Evolutionary conservation across 148 eudicot genomes (phyloP).

Genomic region (Fallopia convolvulus): DNA sequence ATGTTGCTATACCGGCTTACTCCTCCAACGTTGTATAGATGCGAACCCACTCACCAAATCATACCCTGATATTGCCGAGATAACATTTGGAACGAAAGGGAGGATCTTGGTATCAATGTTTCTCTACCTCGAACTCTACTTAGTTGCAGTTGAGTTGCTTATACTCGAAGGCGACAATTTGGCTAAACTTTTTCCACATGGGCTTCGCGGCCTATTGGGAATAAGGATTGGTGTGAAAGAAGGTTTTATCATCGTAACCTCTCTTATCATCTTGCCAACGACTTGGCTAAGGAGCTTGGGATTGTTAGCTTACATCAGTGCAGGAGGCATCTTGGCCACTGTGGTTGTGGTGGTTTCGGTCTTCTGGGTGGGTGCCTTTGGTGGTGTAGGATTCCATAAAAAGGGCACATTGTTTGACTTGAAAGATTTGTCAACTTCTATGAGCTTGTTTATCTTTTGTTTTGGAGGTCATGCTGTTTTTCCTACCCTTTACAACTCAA

Average conservation of each 20-base stretch:
- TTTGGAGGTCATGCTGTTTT: conserved; percentile 58
- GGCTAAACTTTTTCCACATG: conserved; percentile 25
- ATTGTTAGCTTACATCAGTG: conserved; percentile 43
- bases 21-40: conserved; percentile 36
- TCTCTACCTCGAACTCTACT: conserved; percentile 33
- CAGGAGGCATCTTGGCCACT: conserved; percentile 40
- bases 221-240: background rate
- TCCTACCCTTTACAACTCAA: conserved; percentile 48
- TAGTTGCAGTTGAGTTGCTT: conserved; percentile 34
- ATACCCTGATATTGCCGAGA: conserved; percentile 36
- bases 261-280: conserved; percentile 40
- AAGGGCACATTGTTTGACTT: conserved; percentile 28
- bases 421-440: conserved; percentile 36
- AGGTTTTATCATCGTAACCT: conserved; percentile 26
- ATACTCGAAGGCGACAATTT: conserved; percentile 47
- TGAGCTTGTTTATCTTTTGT: conserved; percentile 51
- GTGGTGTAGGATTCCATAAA: conserved; percentile 45
- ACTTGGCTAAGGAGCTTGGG: conserved; percentile 42
- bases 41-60: conserved; percentile 21
- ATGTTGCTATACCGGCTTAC: conserved; percentile 32
- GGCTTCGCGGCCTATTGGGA: background rate
- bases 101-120: conserved; percentile 30
- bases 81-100: conserved; percentile 38
- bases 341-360: conserved; percentile 30
- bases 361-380: conserved; percentile 37